Conservation (phyloP, 2,329 filamentous ascomycete species). For the Nigrospora osmanthi region DNA sequence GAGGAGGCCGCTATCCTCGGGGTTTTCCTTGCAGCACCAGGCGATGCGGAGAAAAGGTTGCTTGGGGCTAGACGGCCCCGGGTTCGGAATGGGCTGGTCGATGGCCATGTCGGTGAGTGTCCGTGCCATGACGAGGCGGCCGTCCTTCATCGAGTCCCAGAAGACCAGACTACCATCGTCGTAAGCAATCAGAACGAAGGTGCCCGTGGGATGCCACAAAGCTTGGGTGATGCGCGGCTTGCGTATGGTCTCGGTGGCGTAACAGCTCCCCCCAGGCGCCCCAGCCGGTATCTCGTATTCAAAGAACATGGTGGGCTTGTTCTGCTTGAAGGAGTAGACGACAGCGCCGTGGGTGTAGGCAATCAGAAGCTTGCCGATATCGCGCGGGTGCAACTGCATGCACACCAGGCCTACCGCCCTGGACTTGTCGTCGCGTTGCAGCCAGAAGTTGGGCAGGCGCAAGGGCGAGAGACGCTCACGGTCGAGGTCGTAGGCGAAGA, state of each 20-base stretch:
- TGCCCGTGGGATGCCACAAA: constrained; percentile 90
- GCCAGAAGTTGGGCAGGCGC: constrained; percentile 82
- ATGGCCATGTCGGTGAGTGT: constrained; percentile 70
- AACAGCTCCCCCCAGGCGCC: constrained; percentile 73
- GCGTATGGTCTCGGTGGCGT: constrained; percentile 52
- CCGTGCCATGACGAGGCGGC: constrained; percentile 73
- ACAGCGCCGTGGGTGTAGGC: constrained; percentile 86
- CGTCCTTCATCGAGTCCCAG: constrained; percentile 77
- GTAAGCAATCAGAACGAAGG: constrained; percentile 78
- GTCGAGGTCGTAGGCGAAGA: constrained; percentile 90
- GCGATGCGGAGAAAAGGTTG: constrained; percentile 71
- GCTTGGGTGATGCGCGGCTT: constrained; percentile 74
- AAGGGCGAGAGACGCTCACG: constrained; percentile 68
- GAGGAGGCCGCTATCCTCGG: constrained; percentile 84
- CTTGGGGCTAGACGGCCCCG: constrained; percentile 50
- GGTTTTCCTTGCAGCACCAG: constrained; percentile 93
- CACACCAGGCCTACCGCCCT: constrained; percentile 58
- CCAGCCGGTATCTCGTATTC: constrained; percentile 75
- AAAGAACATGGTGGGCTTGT: constrained; percentile 68
- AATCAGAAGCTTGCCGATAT: constrained; percentile 85
- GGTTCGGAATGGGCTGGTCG: constrained; percentile 51
- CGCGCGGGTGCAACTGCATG: constrained; percentile 79
- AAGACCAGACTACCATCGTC: constrained; percentile 89
- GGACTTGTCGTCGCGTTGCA: constrained; percentile 59
- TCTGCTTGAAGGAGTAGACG: constrained; percentile 92